Evolutionary conservation across 1,284 basidiomycete species (phyloP), one percentile per base, ranked within the genome.

Genomic region (Cryptococcus deneoformans): DNA sequence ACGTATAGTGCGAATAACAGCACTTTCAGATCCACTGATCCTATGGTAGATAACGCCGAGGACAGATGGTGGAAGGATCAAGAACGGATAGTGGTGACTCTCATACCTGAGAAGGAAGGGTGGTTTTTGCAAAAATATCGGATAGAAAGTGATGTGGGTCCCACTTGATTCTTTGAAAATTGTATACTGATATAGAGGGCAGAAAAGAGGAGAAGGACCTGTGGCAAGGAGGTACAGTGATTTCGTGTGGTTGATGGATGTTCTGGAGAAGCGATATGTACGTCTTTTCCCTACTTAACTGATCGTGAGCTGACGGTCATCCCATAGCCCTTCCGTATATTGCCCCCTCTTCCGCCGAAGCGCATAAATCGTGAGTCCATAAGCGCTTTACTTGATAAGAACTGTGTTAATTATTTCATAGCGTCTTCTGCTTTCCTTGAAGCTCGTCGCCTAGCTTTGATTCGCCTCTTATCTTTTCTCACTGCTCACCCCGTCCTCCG

Each of bases 401-500:
- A 20, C 20, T 20, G 20, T 20, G 20, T 20, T 20, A 20, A 20
- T 20, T 20, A 20, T 20, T 50, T 49, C 29, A 42, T 68, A 88
- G 89, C 89, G 50, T 92, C 95, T 70, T 88, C 89, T 50, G 81
- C 83, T 45, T 97, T 97, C 70, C 78, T 96, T 47, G 92, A 96
- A 70, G 88, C 93, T 70, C 83, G 93, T 78, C 83, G 90, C 85
- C 86, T 87, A 71, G 92, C 90, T 5, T 81, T 97, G n/a, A 80
- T 85, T 35, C 82, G 93, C 49, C 90, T 88, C 67, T 78, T 96
- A 48, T 88, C 85, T 67, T 89, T 87, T 65, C 81, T 92, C 2
- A 80, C 90, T 63, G 95, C 94, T 64, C 93, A 97, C 68, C 93
- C 93, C 0, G 83, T 92, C 35, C 83, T 96, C 59, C 89, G 87